Evolutionary conservation across 257 asterid species (phyloP), one percentile per base, ranked within the genome.

Genomic region (Solanum boliviense): DNA sequence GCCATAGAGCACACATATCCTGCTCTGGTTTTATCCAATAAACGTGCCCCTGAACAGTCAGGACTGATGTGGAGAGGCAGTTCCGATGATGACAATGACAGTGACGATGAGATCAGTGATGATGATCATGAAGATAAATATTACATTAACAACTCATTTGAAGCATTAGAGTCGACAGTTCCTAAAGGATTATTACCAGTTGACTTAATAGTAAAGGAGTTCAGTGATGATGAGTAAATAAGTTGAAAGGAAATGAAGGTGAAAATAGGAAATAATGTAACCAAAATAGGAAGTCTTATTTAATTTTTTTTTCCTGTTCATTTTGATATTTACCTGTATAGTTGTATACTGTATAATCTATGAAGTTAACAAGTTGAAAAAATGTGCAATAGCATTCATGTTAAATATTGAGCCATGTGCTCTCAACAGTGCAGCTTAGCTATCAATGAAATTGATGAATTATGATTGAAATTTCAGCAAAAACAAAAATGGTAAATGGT

Each of bases 171-270:
- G 34, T 89, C 94, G 11, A 85, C 92, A 4, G 86, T 87, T 73
- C 98, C 98, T 85, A 68, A 88, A 18, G 99, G 99, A 89, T 93
- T 95, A 25, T 93, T 97, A 88, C 98, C 98, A 44, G 87, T 96
- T 88, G 99, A 97, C 90, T 87, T 87, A 13, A 88, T 97, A 46
- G 90, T 93, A 46, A 91, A 73, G 86, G 89, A 91, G 84, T 83
- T 93, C 29, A 89, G 89, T 56, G 95, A 93, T 81, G 67, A 76
- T 81, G 95, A 91, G 76, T 91, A 83, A 89, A 88, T 83, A 83
- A 65, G 83, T 23, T 32, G 89, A 62, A 60, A 87, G 18, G 9
- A 13, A 23, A 70, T 36, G 39, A 72, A 87, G 70, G 84, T 25
- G 65, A 13, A 23, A 81, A 23, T 81, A 79, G 60, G 84, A 79